Evolutionary conservation across 164 flowering plant species (phyloP), one percentile per base, ranked within the genome.

Genomic region (Nymphaea thermarum): DNA sequence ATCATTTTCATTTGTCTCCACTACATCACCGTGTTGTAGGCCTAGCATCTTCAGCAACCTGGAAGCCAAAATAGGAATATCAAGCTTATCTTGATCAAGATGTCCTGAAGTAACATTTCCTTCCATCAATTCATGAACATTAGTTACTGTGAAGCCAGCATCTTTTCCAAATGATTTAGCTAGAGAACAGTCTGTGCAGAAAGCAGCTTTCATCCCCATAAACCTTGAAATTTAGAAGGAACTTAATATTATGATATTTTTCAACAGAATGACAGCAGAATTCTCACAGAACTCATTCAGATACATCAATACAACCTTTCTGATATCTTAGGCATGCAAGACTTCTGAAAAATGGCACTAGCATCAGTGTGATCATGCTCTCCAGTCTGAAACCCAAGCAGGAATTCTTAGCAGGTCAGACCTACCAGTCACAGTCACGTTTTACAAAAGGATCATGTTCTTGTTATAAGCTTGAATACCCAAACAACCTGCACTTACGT

Each of bases 191-290:
- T 72, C 75, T 17, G 97, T 82, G 47, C 91, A 43, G 53, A 94
- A 57, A 57, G 95, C 96, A 71, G 95, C 89, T 77, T 64, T 89
- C 87, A 94, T 76, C 16, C 96, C 99, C 96, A 89, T 91, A 74
- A 94, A 94, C 82, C 99, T 94, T 77, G 68, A 80, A 43, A 57
- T 18, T 10, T 25, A 60, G 15, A 42, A 67, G 18, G 6, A 60
- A 61, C 16, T 68, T 60, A 5, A 55, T 42, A 15, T 60, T 43
- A 18, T 41, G 43, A 68, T 15, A 18, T 17, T 41, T 59, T 6
- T 42, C 25, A 53, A 14, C 61, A 11, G 65, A n/a, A 63, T 60
- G 10, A 45, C 15, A 8, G 15, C 0, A 45, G 12, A 41, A 43
- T 10, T 44, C 5, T 17, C 42, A 17, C 42, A 41, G 8, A 62